These are phyloP conservation scores for Pseudonitzschia pungens DNA, from an alignment of 108 stramenopile species.

Conservation along the genomic window DNA sequence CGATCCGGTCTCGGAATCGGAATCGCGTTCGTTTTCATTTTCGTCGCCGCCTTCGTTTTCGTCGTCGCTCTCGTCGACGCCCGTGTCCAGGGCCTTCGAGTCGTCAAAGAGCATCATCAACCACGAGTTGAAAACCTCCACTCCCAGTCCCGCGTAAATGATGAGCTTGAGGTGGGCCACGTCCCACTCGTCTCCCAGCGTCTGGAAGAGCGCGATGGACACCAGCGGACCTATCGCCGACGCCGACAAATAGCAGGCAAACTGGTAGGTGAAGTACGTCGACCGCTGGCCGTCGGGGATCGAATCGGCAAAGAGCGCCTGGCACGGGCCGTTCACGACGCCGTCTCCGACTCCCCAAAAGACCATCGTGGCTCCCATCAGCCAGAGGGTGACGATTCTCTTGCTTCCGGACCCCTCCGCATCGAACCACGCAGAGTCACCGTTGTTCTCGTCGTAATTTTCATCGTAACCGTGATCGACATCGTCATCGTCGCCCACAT, in stretches of 20 bases:
- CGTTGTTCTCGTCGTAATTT: background rate
- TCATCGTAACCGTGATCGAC: too few relatives aligned
- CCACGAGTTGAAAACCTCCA: conserved; percentile 46
- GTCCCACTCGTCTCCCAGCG: conserved; percentile 63
- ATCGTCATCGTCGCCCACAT: conserved; percentile 6
- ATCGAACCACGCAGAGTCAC: background rate
- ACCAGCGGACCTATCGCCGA: conserved; percentile 61
- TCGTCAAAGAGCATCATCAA: conserved; percentile 75
- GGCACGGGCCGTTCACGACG: conserved; percentile 49
- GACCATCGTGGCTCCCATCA: conserved; percentile 37
- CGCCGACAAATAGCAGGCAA: conserved; percentile 38
- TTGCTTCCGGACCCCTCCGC: background rate
- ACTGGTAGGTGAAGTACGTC: conserved; percentile 48
- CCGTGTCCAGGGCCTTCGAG: conserved; percentile 42
- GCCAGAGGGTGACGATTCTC: conserved; percentile 14
- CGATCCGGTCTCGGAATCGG: conserved; percentile 8
- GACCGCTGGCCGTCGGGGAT: conserved; percentile 57
- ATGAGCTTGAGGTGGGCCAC: conserved; percentile 44
- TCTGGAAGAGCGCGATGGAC: conserved; percentile 47
- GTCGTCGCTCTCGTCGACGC: conserved; percentile 12
- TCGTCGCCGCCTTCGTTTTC: conserved; percentile 7
- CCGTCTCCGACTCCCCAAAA: conserved; percentile 61
- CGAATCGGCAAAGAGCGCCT: conserved; percentile 71
- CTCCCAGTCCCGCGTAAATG: conserved; percentile 52
- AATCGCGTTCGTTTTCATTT: conserved; percentile 7